Evolutionary conservation across 257 asterid species (phyloP), one percentile per base, ranked within the genome.

Genomic region (Penstemon newberryi): DNA sequence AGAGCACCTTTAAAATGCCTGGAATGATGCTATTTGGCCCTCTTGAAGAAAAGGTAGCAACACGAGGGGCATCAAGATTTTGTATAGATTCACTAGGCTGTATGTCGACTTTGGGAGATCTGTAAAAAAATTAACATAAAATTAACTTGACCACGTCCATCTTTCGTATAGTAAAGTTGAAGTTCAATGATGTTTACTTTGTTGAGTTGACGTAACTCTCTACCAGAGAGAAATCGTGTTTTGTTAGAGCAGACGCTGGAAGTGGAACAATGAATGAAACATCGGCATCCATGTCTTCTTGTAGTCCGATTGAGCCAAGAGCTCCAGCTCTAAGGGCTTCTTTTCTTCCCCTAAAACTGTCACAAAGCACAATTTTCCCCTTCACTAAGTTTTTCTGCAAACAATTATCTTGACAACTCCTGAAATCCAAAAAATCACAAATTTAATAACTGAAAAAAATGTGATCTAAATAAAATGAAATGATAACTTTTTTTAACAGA

Each of bases 301-400:
- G 18, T 15, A 0, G 10, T 2, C 0, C 3, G 51, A 74, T 41
- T 5, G 66, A 15, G 18, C 79, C 79, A 11, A 46, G 0, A 15
- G 75, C 80, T 13, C 63, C 70, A 13, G 71, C 65, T 9, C 10
- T 15, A 8, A 6, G 0, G 33, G 52, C 72, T 64, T 74, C 72
- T 5, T 3, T 5, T 7, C 62, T 10, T 49, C 65, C 74, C 1
- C 0, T 13, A 3, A 33, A 0, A 2, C 0, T 37, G 44, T 43
- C 18, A 13, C 83, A 78, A 4, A 78, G 65, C 7, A 78, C 66
- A 25, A 78, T 47, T 51, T 78, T 74, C n/a, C 75, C 78, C 25
- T 56, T 63, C 5, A 78, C 80, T 25, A 70, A 19, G 8, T 11
- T 55, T 33, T 4, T 46, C 19, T 51, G 43, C 9, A 74, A 47